Conservation (phyloP, 1,139 yeast species). For the Sugiyamaella neomexicana region DNA sequence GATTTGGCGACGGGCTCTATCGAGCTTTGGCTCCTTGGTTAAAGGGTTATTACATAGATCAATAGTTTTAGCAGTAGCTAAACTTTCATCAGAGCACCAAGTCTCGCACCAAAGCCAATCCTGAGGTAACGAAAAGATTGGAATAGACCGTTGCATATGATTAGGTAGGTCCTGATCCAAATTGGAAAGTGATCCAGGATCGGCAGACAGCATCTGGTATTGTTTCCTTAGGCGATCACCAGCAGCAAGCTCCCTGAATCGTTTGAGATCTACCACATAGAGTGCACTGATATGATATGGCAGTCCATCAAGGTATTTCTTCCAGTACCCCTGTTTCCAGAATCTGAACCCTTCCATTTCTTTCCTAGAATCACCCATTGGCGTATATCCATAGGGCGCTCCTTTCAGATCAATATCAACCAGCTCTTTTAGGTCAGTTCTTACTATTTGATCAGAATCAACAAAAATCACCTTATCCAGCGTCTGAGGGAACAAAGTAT, state of each 20-base stretch:
- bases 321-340: slow-evolving; percentile 96
- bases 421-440: slow-evolving; percentile 70
- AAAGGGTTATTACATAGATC: slow-evolving; percentile 83
- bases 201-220: slow-evolving; percentile 78
- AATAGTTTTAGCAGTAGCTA: slow-evolving; percentile 67
- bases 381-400: slow-evolving; percentile 81
- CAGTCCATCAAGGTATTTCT: slow-evolving; percentile 54
- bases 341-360: slow-evolving; percentile 87
- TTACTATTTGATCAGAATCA: slow-evolving; percentile 79
- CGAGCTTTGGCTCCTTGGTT: slow-evolving; percentile 74
- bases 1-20: slow-evolving; percentile 68
- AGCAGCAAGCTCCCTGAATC: slow-evolving; percentile 63
- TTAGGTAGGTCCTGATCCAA: slow-evolving; percentile 93
- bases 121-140: slow-evolving; percentile 71
- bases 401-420: slow-evolving; percentile 67
- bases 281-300: slow-evolving; percentile 83
- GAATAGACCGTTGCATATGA: slow-evolving; percentile 66
- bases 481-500: slow-evolving; percentile 79
- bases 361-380: slow-evolving; percentile 79
- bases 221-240: slow-evolving; percentile 85
- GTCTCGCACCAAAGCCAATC: slow-evolving; percentile 95
- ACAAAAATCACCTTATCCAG: slow-evolving; percentile 77
- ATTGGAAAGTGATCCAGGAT: slow-evolving; percentile 74
- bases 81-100: slow-evolving; percentile 74
- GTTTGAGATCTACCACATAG: slow-evolving; percentile 72